Evolutionary conservation across 129 eudicot species (phyloP), one percentile per base, ranked within the genome.

Genomic region (Flaveria robusta): DNA sequence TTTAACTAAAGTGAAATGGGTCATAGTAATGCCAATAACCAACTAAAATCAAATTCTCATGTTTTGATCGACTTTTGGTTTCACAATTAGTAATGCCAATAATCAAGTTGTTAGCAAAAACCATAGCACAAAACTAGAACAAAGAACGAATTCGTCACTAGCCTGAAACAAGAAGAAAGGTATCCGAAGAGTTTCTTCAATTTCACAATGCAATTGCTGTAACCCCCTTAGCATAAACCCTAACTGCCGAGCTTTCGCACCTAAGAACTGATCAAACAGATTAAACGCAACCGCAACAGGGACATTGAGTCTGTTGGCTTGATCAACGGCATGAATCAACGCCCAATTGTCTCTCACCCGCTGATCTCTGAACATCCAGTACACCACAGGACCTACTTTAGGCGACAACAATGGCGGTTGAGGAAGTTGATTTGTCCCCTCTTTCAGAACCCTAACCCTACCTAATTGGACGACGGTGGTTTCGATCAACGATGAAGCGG

Each of bases 281-380:
- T 95, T 95, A 74, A 95, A 95, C 0, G 89, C 99, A 16, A 95
- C 84, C 0, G 99, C 97, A 0, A 95, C 85, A 3, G 97, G 96
- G 8, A 87, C 97, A 54, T 89, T 82, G 42, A 70, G 83, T 41
- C 82, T 79, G 83, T 91, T 89, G 2, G 97, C 99, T 68, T 89
- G 83, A 78, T 91, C 95, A 65, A 91, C 87, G 74, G 99, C 97
- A 77, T 91, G 96, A 46, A 91, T 87, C 85, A 91, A 81, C 2
- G 99, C 99, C 99, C 99, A 95, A 43, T 95, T 95, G 71, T 95
- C 97, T 70, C 69, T 89, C 83, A 91, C 37, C 81, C 99, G 77
- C 62, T 95, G 99, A 82, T 95, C 99, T 73, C 99, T 87, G 76
- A 95, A 95, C 99, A 95, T 95, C 99, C 99, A 95, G 78, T 95